Evolutionary conservation across 2,329 filamentous ascomycete genomes (phyloP).

Genomic region (Teratosphaeria viscida): DNA sequence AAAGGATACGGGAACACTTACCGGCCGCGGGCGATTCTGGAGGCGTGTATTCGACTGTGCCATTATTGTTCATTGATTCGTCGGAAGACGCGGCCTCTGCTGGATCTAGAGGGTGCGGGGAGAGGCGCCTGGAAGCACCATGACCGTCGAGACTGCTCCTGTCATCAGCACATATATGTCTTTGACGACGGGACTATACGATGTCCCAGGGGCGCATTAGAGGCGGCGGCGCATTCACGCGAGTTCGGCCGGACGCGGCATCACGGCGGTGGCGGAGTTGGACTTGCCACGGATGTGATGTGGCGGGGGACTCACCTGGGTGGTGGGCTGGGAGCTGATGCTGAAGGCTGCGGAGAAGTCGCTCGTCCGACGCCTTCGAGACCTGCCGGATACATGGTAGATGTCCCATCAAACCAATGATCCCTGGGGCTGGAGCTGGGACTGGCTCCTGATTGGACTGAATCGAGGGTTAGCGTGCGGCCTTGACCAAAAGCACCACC

Average conservation of each 20-base stretch:
- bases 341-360: background rate
- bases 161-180: background rate
- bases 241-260: background rate
- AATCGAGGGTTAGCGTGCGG: background rate
- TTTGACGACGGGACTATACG: background rate
- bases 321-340: background rate
- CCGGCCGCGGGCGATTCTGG: background rate
- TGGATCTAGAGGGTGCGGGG: background rate
- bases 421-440: background rate
- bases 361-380: background rate
- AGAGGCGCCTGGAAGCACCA: background rate
- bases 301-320: background rate
- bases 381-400: background rate
- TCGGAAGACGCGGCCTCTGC: background rate
- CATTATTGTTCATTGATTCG: slow-evolving; percentile 4
- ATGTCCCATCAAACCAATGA: background rate
- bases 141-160: background rate
- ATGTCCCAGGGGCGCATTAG: background rate
- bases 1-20: background rate
- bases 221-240: background rate
- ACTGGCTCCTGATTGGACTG: background rate
- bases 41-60: background rate
- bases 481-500: background rate
- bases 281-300: background rate
- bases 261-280: background rate